Evolutionary conservation across 2,329 filamentous ascomycete species (phyloP).

Genomic region (Elsinoe perseae): DNA sequence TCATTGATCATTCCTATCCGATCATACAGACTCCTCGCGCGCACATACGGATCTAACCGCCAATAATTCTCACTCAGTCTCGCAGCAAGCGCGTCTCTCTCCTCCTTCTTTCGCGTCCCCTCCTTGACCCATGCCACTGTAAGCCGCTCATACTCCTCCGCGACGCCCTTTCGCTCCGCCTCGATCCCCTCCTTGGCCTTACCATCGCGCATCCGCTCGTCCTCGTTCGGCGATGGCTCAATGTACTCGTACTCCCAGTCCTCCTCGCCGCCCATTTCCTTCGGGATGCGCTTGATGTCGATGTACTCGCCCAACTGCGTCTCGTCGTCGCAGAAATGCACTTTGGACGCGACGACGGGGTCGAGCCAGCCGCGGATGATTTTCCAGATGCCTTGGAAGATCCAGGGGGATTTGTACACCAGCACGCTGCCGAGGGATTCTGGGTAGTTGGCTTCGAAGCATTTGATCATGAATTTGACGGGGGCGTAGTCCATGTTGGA

Average conservation of each 20-base stretch:
- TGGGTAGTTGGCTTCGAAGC: slow-evolving; percentile 97
- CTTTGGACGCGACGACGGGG: slow-evolving; percentile 87
- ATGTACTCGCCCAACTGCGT: slow-evolving; percentile 75
- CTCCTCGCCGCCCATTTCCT: slow-evolving; percentile 79
- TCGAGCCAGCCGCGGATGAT: slow-evolving; percentile 95
- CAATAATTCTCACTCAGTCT: slow-evolving; percentile 72
- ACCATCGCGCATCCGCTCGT: slow-evolving; percentile 59
- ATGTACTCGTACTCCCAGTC: slow-evolving; percentile 76
- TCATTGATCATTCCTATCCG: slow-evolving; percentile 62
- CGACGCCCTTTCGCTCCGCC: slow-evolving; percentile 55
- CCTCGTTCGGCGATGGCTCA: slow-evolving; percentile 69
- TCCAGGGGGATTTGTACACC: slow-evolving; percentile 93
- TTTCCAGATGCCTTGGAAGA: slow-evolving; percentile 96
- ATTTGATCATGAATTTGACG: slow-evolving; percentile 99
- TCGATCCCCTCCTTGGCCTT: slow-evolving; percentile 57
- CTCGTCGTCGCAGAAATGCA: slow-evolving; percentile 80
- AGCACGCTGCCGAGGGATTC: slow-evolving; percentile 84
- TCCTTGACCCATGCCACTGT: slow-evolving; percentile 68
- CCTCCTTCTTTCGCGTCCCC: slow-evolving; percentile 30
- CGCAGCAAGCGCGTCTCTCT: slow-evolving; percentile 49
- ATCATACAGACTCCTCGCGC: slow-evolving; percentile 79
- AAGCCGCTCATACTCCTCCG: slow-evolving; percentile 63
- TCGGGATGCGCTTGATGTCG: slow-evolving; percentile 59
- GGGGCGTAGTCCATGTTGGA: slow-evolving; percentile 88
- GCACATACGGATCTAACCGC: slow-evolving; percentile 77